Evolutionary conservation across 345 rosid species (phyloP).

Genomic region (Eucalyptus marginata): DNA sequence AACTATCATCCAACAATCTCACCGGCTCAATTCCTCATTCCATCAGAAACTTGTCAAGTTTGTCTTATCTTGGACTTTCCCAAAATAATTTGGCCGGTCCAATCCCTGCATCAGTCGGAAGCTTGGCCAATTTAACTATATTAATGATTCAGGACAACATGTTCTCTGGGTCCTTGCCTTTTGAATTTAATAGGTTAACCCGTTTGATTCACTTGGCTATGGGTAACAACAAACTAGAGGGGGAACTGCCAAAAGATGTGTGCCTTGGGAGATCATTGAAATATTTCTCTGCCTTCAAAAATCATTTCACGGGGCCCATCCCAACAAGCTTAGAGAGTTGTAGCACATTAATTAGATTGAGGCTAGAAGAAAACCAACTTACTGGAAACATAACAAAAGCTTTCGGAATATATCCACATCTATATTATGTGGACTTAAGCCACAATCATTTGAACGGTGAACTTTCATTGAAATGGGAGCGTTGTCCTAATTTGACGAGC

Average conservation of each 20-base stretch:
- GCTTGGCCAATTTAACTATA: too few species aligned
- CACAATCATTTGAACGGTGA: not conserved
- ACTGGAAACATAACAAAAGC: not conserved
- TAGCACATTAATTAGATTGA: not conserved
- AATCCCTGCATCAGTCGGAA: too few species aligned
- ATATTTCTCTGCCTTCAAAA: fast-evolving
- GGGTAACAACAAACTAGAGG: too few species aligned
- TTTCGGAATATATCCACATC: not conserved
- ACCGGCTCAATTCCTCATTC: fast-evolving
- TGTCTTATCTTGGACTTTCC: too few species aligned
- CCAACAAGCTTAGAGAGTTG: not conserved
- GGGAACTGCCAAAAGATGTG: too few species aligned
- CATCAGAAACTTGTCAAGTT: too few species aligned
- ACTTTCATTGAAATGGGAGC: not conserved
- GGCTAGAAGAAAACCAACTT: not conserved
- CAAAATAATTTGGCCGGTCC: too few species aligned
- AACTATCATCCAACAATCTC: fast-evolving
- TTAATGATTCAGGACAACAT: not conserved
- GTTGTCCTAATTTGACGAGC: not conserved
- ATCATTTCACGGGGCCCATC: not conserved
- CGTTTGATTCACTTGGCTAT: fast-evolving
- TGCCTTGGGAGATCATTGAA: too few species aligned
- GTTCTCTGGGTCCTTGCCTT: not conserved
- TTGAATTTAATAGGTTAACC: too few species aligned
- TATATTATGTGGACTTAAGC: not conserved